phyloP scores from a whole-genome alignment of 106 monocot species.

The Alisma plantagoaquatica region DNA sequence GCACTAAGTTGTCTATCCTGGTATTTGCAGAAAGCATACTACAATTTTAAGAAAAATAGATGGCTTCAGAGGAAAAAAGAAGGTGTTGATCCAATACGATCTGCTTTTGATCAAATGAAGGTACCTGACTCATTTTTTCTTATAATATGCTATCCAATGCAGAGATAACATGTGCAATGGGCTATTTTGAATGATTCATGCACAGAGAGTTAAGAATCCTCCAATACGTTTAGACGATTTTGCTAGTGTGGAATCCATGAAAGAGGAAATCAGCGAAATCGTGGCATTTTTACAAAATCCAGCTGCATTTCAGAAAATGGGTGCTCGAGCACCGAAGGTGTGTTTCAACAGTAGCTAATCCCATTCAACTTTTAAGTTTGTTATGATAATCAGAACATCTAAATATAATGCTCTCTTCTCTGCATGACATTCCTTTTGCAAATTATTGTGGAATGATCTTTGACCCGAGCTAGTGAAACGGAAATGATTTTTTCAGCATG shows the following conservation, averaged over 20 bases:
- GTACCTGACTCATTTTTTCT: conserved; percentile 12
- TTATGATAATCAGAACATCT: not conserved
- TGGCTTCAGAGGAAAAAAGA: conserved; percentile 43
- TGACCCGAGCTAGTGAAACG: too few species aligned
- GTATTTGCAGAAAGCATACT: conserved; percentile 47
- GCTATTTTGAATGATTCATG: too few species aligned
- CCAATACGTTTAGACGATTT: conserved; percentile 69
- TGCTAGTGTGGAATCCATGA: conserved; percentile 83
- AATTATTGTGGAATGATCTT: too few species aligned
- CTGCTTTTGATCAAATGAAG: conserved; percentile 95
- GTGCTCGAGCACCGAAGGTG: conserved; percentile 86
- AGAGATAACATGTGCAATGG: too few species aligned
- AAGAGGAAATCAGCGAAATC: conserved; percentile 85
- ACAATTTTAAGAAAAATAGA: conserved; percentile 35
- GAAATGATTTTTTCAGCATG: too few species aligned
- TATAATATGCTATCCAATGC: conserved; percentile 1
- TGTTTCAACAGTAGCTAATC: too few species aligned
- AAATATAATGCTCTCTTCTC: too few species aligned
- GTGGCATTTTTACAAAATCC: conserved; percentile 81
- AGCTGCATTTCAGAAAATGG: conserved; percentile 66
- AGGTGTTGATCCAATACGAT: conserved; percentile 70
- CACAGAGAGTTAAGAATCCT: conserved; percentile 85
- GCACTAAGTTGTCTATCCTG: too few species aligned
- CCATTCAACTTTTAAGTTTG: too few species aligned
- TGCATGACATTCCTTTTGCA: too few species aligned